phyloP scores from a whole-genome alignment of 495 filamentous ascomycete genomes.

The Tuber aestivum region DNA sequence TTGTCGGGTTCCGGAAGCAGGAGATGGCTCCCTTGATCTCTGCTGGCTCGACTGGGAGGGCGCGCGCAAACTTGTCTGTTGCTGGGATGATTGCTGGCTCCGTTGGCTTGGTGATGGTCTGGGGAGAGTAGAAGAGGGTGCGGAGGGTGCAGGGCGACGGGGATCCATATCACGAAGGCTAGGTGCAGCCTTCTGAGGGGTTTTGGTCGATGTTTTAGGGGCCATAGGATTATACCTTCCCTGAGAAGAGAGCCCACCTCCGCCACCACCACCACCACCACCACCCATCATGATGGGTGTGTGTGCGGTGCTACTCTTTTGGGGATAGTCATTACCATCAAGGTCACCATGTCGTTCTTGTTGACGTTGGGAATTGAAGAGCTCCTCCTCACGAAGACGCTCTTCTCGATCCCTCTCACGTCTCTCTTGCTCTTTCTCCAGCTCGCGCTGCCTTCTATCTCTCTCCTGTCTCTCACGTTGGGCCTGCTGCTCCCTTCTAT shows the following conservation, averaged over 20 bases:
- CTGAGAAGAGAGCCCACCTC: slow-evolving; percentile 48
- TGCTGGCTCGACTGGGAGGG: slow-evolving; percentile 27
- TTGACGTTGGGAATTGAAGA: slow-evolving; percentile 21
- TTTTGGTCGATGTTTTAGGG: slow-evolving; percentile 48
- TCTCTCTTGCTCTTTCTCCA: slow-evolving; percentile 43
- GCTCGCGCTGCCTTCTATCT: slow-evolving; percentile 43
- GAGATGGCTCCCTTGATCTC: slow-evolving; percentile 37
- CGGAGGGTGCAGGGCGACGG: slow-evolving; percentile 50
- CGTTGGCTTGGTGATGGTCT: slow-evolving; percentile 46
- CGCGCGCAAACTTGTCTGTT: slow-evolving; percentile 24
- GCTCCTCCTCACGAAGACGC: slow-evolving; percentile 39
- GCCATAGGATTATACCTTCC: slow-evolving; percentile 75
- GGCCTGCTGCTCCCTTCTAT: slow-evolving; percentile 34
- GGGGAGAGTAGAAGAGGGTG: slow-evolving; percentile 47
- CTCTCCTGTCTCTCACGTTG: slow-evolving; percentile 44
- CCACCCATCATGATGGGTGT: slow-evolving; percentile 55
- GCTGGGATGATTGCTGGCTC: slow-evolving; percentile 13
- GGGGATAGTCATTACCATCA: slow-evolving; percentile 39
- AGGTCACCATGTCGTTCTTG: slow-evolving; percentile 21
- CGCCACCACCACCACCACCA: slow-evolving; percentile 58
- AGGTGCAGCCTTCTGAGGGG: slow-evolving; percentile 22
- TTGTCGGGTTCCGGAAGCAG: slow-evolving; percentile 15
- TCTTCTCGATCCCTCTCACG: slow-evolving; percentile 36
- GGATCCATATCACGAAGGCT: slow-evolving; percentile 35
- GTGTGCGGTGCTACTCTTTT: slow-evolving; percentile 33